Base-by-base conservation (phyloP, 2,329 filamentous ascomycete species). In the Tolypocladium tropicale region DNA sequence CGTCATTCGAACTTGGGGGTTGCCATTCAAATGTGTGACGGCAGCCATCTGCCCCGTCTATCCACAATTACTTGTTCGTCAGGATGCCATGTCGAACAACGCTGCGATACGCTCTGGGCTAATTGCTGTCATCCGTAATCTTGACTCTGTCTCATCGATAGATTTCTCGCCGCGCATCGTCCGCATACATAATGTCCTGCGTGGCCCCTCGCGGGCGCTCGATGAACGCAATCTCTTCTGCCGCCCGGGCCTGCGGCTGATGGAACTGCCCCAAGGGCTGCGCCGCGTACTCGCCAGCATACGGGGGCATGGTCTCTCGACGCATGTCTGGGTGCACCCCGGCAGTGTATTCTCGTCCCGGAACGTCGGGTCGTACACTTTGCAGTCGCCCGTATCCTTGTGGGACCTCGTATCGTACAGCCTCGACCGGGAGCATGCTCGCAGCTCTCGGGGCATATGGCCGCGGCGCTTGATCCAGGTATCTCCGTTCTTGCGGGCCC, bases 351-450 rank as follows among this genome's bases (percentile, higher is more conserved):
- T 68, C 68, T 55, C 62, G 63, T 34, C 61, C 55, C 23, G 63
- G 55, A 25, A 60, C 62, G 33, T 74, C 72, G 21, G 74, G 71
- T 41, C 73, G 72, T 49, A 70, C 67, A 59, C 75, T 78, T 43
- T 76, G 71, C 56, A 78, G 65, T 59, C 76, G 71, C 30, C 72
- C 68, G 61, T 78, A 79, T 33, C 74, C 72, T 55, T 65, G 62
- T 28, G 70, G 66, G 16, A 72, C 60, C 53, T 76, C 74, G 58
- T 76, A 78, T 39, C 73, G 70, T 34, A 72, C 59, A 55, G 70
- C 56, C 52, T 78, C 78, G 48, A 70, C 67, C 23, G 85, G 83
- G 51, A 83, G 78, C 36, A 82, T 78, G 65, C 84, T 87, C 30
- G 80, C 67, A 34, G 82, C 74, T 56, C 84, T 74, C 46, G 78